Base-by-base conservation (phyloP, 176 grass and related monocot species). In the Triticum turgidum region DNA sequence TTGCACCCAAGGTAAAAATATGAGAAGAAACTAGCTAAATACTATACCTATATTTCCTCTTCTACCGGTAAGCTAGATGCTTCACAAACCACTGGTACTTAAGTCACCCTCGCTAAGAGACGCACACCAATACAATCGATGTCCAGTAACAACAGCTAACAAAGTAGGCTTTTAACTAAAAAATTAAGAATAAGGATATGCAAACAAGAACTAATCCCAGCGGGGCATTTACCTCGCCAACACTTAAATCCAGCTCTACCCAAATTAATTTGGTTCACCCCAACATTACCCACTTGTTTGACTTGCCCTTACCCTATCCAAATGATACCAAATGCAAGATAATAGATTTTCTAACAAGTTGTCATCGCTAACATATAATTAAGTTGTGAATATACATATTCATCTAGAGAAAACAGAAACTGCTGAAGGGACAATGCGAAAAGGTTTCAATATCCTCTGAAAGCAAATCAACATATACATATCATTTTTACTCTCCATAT, bases 381-480 rank as follows among this genome's bases (percentile, higher is more conserved):
- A 66, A 29, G 25, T 22, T 27, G 33, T 22, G 2, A 65, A 33
- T 54, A 11, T 3, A 62, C 25, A 25, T 42, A 41, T 72, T 86
- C 32, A 79, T 91, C 35, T 68, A 61, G 7, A 76, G 4, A 21
- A 61, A 80, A 76, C 33, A 75, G 11, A 80, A 87, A 81, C 14
- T 61, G 56, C 61, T 8, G 25, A 81, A 9, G 38, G 11, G 15
- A 29, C n/a, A 71, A 32, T 7, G 34, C 15, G 6, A 35, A 49
- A 79, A 63, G 32, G 30, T 37, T 76, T 78, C 51, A 30, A 73
- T 39, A 11, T 29, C 21, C 29, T 71, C 32, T 5, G 38, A 76
- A 7, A n/a, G 56, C 21, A 56, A 32, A 39, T 41, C 0, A 61
- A 61, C 24, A 86, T 59, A 61, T 70, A 74, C 9, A 20, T 3